Evolutionary conservation across 108 stramenopile genomes (phyloP), one percentile per base, ranked within the genome.

Genomic region (Skeletonema grethae): DNA sequence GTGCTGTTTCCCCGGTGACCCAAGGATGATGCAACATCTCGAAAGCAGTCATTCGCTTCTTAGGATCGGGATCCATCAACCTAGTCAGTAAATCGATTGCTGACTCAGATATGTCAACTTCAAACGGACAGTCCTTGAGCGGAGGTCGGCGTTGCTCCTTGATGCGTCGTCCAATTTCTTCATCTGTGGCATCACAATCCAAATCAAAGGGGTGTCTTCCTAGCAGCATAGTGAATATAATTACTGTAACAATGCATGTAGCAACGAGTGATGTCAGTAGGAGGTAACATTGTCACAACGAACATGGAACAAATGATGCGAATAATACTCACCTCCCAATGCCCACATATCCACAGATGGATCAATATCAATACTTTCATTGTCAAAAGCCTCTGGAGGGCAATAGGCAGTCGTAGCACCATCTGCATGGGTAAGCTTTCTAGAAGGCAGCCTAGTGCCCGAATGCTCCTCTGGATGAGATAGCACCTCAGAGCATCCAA

Each of bases 1-100:
- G 79, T 48, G 91, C 91, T 10, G 87, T 90, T 45, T 90, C 91
- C 29, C 88, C 89, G n/a, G 69, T 62, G 9, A 88, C 79, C 90
- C 90, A 91, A 5, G 90, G 85, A 70, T 85, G 86, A 28, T 84
- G 75, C 50, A 88, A 62, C 87, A 86, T 87, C 20, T 87, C 82
- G 50, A 70, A 69, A 8, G 87, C 86, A 18, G 87, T 87, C 73
- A 89, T 77, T 70, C 85, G 41, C 50, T 70, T 69, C 9, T 76
- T 75, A 0, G 87, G 87, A 76, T 88, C 83, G 0, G 63, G 69
- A 28, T 81, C 84, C 82, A 87, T 80, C 31, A 87, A 71, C 53
- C 75, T 80, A 15, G 11, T 36, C 2, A 87, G 66, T 56, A 87
- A 65, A 45, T 87, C 91, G 63, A 79, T 65, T 5, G 89, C 87